These are phyloP conservation scores for Aphanomyces astaci DNA, from an alignment of 352 stramenopile genomes.

Conservation along the genomic window DNA sequence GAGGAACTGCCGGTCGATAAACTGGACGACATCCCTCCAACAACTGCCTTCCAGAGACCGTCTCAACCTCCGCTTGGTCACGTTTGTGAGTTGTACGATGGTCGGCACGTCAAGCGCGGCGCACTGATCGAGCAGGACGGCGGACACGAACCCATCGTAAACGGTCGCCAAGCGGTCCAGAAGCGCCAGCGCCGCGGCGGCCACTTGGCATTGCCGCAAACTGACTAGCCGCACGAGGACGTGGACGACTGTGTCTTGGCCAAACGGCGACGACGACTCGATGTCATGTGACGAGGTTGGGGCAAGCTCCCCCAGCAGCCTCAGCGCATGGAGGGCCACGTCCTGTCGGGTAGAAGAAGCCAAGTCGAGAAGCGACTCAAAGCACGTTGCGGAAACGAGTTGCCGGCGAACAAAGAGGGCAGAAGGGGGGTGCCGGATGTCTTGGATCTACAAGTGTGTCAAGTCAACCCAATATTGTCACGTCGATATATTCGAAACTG, in stretches of 20 bases:
- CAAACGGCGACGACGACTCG: neutral
- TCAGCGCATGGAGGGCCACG: neutral
- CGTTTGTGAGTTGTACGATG: conserved; percentile 2
- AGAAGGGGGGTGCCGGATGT: neutral
- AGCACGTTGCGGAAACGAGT: neutral
- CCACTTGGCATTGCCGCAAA: neutral
- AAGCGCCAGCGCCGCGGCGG: neutral
- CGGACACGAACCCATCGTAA: neutral
- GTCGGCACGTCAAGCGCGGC: neutral
- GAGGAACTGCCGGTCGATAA: neutral
- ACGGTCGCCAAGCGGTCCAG: neutral
- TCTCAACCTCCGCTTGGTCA: neutral
- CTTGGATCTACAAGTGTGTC: neutral
- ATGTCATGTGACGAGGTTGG: neutral
- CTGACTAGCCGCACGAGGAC: neutral
- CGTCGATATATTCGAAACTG: too few relatives aligned
- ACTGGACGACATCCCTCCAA: neutral
- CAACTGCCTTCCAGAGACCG: neutral
- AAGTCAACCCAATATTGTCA: too few relatives aligned
- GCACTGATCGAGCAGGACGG: neutral
- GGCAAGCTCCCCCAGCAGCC: neutral
- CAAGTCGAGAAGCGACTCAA: neutral
- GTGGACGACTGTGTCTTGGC: neutral
- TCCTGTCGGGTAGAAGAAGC: neutral
- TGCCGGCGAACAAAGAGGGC: neutral